phyloP scores from a whole-genome alignment of 2,329 filamentous ascomycete genomes.

The Trichoderma guizhouense region DNA sequence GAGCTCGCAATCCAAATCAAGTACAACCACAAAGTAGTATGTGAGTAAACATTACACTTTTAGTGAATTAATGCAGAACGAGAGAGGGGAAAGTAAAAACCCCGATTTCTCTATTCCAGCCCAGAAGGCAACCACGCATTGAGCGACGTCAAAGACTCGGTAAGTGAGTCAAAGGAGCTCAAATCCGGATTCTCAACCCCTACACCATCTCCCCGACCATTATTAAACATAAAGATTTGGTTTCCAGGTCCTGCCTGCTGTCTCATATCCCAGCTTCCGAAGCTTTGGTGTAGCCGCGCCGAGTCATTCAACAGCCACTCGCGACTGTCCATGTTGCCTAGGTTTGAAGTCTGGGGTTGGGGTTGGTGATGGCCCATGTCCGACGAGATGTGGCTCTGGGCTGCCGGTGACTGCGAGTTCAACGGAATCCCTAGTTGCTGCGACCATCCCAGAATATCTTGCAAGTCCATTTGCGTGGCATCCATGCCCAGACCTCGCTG shows the following conservation, averaged over 20 bases:
- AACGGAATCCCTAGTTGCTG: constrained; percentile 7
- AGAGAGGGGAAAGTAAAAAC: not conserved
- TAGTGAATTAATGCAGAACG: not conserved
- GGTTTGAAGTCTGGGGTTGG: constrained; percentile 21
- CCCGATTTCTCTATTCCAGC: constrained; percentile 29
- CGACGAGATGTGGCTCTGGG: constrained; percentile 14
- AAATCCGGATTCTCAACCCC: constrained; percentile 23
- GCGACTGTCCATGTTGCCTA: constrained; percentile 45
- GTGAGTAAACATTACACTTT: not conserved
- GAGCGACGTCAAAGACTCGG: constrained; percentile 27
- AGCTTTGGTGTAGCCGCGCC: constrained; percentile 56
- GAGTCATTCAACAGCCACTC: constrained; percentile 58
- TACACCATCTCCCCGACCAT: constrained; percentile 21
- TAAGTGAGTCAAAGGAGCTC: constrained; percentile 32
- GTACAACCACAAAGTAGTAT: not conserved
- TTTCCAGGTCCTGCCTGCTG: constrained; percentile 25
- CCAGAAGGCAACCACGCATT: constrained; percentile 35
- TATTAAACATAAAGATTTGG: constrained; percentile 31
- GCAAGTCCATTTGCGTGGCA: constrained; percentile 23
- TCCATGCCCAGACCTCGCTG: constrained; percentile 20
- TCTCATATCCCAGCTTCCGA: constrained; percentile 50
- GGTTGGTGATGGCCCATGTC: constrained; percentile 24
- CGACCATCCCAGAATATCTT: constrained; percentile 29
- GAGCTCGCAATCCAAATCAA: not conserved
- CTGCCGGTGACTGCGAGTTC: not conserved